These are phyloP conservation scores for Sambucus nigra DNA, from an alignment of 129 eudicot species.

Conservation along the genomic window DNA sequence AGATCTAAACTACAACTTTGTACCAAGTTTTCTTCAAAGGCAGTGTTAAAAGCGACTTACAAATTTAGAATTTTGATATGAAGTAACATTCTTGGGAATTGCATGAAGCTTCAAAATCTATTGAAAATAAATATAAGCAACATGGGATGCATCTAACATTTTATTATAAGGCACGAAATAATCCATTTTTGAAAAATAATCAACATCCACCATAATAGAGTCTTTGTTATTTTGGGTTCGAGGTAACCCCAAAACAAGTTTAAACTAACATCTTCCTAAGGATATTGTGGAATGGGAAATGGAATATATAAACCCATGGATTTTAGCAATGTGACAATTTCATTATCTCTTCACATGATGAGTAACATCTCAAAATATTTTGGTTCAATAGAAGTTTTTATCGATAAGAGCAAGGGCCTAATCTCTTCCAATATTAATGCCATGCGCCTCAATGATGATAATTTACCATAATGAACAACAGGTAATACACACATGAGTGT, in stretches of 20 bases:
- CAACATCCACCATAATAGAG: too few species aligned
- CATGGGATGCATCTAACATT: not conserved
- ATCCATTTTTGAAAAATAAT: not conserved
- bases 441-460: too few species aligned
- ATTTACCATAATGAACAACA: too few species aligned
- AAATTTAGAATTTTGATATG: not conserved
- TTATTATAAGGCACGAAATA: not conserved
- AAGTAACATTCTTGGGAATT: not conserved
- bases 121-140: not conserved
- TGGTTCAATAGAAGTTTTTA: too few species aligned
- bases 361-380: too few species aligned
- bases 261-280: not conserved
- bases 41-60: not conserved
- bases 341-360: too few species aligned
- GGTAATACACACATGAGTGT: too few species aligned
- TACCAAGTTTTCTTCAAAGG: not conserved
- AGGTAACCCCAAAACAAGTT: not conserved
- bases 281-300: too few species aligned
- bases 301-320: too few species aligned
- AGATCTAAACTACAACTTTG: not conserved
- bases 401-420: too few species aligned
- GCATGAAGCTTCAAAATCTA: not conserved
- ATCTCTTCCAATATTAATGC: too few species aligned
- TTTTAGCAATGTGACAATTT: too few species aligned
- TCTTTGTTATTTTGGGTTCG: slow-evolving; percentile 9